Evolutionary conservation across 352 stramenopile genomes (phyloP), one percentile per base, ranked within the genome.

Genomic region (Globisporangium solare): DNA sequence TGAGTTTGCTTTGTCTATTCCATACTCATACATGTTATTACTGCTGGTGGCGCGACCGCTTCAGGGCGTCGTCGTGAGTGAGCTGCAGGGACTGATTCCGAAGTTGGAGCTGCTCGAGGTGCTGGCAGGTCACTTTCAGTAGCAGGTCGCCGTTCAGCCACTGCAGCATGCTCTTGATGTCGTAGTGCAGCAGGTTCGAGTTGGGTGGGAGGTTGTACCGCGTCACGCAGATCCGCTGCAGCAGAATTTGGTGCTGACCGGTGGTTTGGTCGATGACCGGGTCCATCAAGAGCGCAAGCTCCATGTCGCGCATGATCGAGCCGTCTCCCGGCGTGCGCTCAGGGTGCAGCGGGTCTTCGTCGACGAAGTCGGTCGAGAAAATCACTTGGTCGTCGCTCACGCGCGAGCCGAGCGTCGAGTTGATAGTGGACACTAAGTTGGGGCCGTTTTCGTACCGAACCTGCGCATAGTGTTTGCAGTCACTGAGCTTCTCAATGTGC

Each of bases 111-210:
- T 72, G 54, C n/a, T 77, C 64, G 7, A 86, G 65, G 21, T 79
- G 61, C 21, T 74, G 61, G 63, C 73, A 83, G 14, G 83, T 51
- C 20, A 86, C 73, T 54, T 79, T 70, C 63, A 83, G 81, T 51
- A 79, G 64, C 50, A 86, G 49, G 60, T 86, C 76, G 40, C 76
- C 76, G 49, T 86, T 86, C 56, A 82, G 56, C 64, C 74, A 79
- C n/a, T 75, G 62, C 35, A 74, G 43, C 39, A 71, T 70, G 18
- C 71, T 75, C 39, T 71, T 63, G 51, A 86, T 61, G 58, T 86
- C 76, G 47, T 68, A 58, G 54, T 83, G 73, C 56, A 86, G 42
- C 14, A 61, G 58, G 1, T 61, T 59, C 22, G 76, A 76, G 50
- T 69, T 75, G 11, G 76, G 74, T 31, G 67, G 64, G 17, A 82